phyloP scores from a whole-genome alignment of 331 rosid genomes.

The Pyrus hybrid region DNA sequence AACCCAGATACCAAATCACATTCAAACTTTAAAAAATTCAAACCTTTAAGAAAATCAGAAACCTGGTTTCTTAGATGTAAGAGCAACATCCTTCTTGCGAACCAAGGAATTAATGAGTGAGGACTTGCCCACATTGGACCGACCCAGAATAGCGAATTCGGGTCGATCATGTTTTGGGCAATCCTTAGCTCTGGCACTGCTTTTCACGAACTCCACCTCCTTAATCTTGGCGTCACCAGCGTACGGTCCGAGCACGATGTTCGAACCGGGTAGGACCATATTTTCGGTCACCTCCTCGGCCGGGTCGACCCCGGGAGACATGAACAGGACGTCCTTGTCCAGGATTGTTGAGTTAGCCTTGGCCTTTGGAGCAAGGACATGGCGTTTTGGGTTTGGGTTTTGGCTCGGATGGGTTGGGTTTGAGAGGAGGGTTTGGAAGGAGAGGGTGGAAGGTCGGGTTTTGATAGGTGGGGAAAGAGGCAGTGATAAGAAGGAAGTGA shows the following conservation, averaged over 20 bases:
- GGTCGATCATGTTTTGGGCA: constrained; percentile 68
- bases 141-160: constrained; percentile 76
- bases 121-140: constrained; percentile 88
- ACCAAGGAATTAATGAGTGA: constrained; percentile 76
- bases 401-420: constrained; percentile 9
- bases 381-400: constrained; percentile 15
- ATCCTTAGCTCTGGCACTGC: constrained; percentile 58
- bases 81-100: constrained; percentile 77
- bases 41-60: background rate
- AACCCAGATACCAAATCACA: background rate
- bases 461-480: constrained; percentile 7
- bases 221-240: constrained; percentile 69
- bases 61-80: constrained; percentile 92
- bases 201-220: constrained; percentile 61
- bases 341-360: constrained; percentile 4
- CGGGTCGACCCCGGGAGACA: constrained; percentile 63
- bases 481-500: background rate
- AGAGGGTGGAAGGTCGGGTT: constrained; percentile 9
- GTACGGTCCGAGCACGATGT: constrained; percentile 75
- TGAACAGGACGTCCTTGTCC: constrained; percentile 37
- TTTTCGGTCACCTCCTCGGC: constrained; percentile 41
- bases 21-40: background rate
- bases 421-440: constrained; percentile 18
- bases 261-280: constrained; percentile 63
- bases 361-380: constrained; percentile 32